Base-by-base conservation (phyloP, 805 yeast genomes). In the Yamadazyma tumulicola region DNA sequence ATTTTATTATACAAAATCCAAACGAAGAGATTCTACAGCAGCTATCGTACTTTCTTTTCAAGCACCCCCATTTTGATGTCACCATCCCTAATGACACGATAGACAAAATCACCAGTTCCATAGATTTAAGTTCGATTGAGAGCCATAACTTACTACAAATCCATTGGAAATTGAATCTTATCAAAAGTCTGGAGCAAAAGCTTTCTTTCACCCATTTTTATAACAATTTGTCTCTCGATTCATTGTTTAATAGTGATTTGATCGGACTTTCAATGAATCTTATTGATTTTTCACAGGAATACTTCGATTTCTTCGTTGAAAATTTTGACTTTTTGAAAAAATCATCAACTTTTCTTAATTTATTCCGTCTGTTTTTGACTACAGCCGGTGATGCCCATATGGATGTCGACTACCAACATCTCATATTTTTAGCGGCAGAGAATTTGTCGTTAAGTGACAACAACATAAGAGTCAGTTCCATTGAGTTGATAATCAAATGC, bases 381-480 rank as follows among this genome's bases (percentile, higher is more conserved):
- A 23, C 11, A 8, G 10, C 15, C 15, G 6, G 5, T n/a, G 19
- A 22, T 10, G 9, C 19, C 11, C 17, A 12, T 4, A 10, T 13
- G 5, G 4, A 15, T 5, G 23, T 11, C 6, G 16, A 10, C 22
- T 13, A 15, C n/a, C 10, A 15, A 13, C 12, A 20, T 3, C 31
- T 35, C 10, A 26, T 35, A 3, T 14, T 21, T 6, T 19, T 17
- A 17, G 34, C 32, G 5, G 28, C 43, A 6, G 31, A 43, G 2
- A 43, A 41, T 23, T 29, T 43, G 4, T 23, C 35, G 3, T 4
- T 31, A 1, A 41, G 32, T 29, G 45, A 41, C 23, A 27, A 29
- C 19, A 34, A 57, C 3, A 49, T 72, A 7, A 73, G 91, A 46
- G 57, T 62, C 23, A 61, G 52, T 12, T 62, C 89, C 1, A 59